A percentile compares a stretch with the other conserved stretches of the same genome.
Conservation (phyloP, 352 stramenopile genomes). For the Paralagenidium karlingii region DNA sequence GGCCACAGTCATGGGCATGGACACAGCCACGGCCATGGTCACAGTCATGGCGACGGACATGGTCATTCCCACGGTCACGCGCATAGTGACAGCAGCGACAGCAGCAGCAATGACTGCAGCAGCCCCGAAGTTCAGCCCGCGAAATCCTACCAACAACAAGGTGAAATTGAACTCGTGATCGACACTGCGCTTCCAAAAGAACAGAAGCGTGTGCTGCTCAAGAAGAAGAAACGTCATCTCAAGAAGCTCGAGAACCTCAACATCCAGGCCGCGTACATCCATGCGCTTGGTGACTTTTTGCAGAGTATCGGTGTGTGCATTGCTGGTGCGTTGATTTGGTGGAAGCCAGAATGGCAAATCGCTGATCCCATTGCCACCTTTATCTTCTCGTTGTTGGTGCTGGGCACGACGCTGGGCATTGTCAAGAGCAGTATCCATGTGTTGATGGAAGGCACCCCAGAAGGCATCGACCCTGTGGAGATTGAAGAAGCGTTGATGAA, state of each 20-base stretch:
- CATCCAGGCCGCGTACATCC: conserved; percentile 93
- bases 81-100: no score
- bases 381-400: conserved; percentile 93
- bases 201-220: no score
- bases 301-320: conserved; percentile 94
- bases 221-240: conserved; percentile 5
- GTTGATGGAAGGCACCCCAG: conserved; percentile 93
- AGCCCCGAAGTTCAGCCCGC: no score
- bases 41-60: conserved; percentile 6
- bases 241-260: conserved; percentile 88
- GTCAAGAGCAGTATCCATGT: conserved; percentile 87
- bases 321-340: conserved; percentile 94
- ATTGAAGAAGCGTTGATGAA: conserved; percentile 69
- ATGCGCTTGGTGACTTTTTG: conserved; percentile 95
- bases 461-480: conserved; percentile 78
- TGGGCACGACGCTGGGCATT: conserved; percentile 88
- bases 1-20: conserved; percentile 13
- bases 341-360: conserved; percentile 91
- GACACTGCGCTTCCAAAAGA: no score
- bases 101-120: no score
- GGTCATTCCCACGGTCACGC: neutral
- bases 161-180: no score
- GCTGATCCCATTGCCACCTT: conserved; percentile 96
- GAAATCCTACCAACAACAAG: no score
- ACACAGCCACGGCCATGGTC: conserved; percentile 7